phyloP scores from a whole-genome alignment of 305 asterid genomes.

The Solanum hybrid region DNA sequence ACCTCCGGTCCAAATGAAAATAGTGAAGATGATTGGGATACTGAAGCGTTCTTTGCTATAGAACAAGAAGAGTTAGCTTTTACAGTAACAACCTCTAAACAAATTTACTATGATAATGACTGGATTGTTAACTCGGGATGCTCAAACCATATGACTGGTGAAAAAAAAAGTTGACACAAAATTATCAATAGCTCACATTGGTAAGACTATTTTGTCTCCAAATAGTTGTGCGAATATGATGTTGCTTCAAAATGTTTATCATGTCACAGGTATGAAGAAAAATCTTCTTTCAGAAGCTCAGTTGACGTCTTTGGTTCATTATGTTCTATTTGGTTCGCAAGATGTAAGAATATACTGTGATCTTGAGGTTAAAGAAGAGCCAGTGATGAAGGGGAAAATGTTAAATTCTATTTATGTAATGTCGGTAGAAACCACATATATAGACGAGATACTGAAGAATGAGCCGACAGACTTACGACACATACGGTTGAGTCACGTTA shows the following conservation, averaged over 20 bases:
- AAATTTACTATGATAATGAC: no score
- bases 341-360: background rate
- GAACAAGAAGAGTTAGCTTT: no score
- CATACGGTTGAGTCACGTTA: background rate
- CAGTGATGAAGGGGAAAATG: background rate
- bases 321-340: background rate
- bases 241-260: no score
- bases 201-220: background rate
- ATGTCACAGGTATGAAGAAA: background rate
- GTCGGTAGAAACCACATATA: background rate
- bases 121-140: no score
- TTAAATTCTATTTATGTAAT: background rate
- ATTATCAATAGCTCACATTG: background rate
- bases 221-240: background rate
- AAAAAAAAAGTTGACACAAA: background rate
- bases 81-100: no score
- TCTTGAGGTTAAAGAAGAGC: background rate
- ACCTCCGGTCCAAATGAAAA: no score
- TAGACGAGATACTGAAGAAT: background rate
- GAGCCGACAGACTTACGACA: background rate
- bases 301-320: background rate
- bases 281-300: background rate
- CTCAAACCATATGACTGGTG: no score
- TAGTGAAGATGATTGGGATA: no score
- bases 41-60: no score